Base-by-base conservation (phyloP, 2,329 filamentous ascomycete genomes). In the Colletotrichum siamense region DNA sequence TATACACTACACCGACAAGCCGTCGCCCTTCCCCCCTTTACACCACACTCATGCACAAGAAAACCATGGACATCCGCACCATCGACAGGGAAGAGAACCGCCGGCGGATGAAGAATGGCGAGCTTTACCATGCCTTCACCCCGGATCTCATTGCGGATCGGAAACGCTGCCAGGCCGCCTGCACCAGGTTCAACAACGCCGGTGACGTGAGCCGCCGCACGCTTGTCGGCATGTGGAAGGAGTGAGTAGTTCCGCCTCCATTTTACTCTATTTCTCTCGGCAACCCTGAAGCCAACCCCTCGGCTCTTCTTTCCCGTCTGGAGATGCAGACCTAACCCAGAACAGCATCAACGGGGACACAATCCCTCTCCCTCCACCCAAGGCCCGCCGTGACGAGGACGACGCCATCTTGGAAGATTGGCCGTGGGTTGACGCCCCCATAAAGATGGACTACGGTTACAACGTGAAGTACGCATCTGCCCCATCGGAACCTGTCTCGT, bases 361-460 rank as follows among this genome's bases (percentile, higher is more conserved):
- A 36, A 89, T 87, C 2, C 91, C 93, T 49, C 85, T 96, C 0
- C 94, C 95, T 26, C 89, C 92, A 1, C 85, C 82, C 18, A 89
- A 88, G 8, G 80, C 88, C 4, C 91, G 90, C 13, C 85, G 88
- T 3, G 91, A 91, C 71, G 92, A 91, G 78, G 94, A 97, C 78
- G 92, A 93, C 12, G 88, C 85, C 22, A 86, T 93, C 2, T 90
- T 97, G 39, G 87, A 88, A 26, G 86, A 93, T 39, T 85, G 94
- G 30, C 92, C 95, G 0, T 95, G 92, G 90, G 88, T 96, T 26
- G 92, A 95, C 76, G 85, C 89, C 0, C 95, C 95, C 0, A 87
- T 97, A 69, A 91, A 88, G 62, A 90, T 94, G 76, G 95, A 98
- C 84, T 96, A 97, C 80, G 95, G 95, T 5, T 93, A 89, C 80